These are phyloP conservation scores for Coemansia sp. DNA, from an alignment of 192 early-diverging fungal species.

Conservation along the genomic window DNA sequence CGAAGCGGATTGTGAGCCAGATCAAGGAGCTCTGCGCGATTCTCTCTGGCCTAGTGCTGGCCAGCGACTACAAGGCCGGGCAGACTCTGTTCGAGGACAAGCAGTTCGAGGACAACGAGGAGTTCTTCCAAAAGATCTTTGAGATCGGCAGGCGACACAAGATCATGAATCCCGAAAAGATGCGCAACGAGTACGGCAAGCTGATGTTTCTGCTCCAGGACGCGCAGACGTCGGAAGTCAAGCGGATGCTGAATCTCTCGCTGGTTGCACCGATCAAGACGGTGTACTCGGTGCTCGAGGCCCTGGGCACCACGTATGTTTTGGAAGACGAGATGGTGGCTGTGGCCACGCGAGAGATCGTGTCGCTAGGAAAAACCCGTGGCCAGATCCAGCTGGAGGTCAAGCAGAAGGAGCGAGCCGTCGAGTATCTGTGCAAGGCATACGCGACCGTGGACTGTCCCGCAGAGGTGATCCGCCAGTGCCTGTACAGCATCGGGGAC, in stretches of 20 bases:
- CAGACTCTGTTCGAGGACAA: constrained; percentile 72
- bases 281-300: constrained; percentile 74
- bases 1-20: constrained; percentile 86
- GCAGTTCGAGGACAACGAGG: constrained; percentile 69
- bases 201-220: constrained; percentile 90
- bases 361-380: constrained; percentile 63
- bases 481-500: constrained; percentile 96
- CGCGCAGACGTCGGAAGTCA: constrained; percentile 65
- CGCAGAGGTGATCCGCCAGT: constrained; percentile 70
- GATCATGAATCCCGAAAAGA: constrained; percentile 95
- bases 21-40: constrained; percentile 97
- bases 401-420: constrained; percentile 84
- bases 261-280: constrained; percentile 87
- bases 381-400: constrained; percentile 78
- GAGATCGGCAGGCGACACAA: constrained; percentile 76
- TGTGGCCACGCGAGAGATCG: constrained; percentile 64
- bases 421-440: constrained; percentile 79
- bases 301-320: constrained; percentile 61
- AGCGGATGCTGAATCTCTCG: constrained; percentile 75
- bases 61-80: constrained; percentile 77
- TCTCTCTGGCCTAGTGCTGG: constrained; percentile 83
- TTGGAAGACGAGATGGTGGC: constrained; percentile 79
- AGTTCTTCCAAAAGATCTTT: constrained; percentile 73
- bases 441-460: constrained; percentile 64
- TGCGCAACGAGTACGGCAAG: constrained; percentile 95